phyloP scores from a whole-genome alignment of 768 basidiomycete genomes.

The Serendipita sp. region DNA sequence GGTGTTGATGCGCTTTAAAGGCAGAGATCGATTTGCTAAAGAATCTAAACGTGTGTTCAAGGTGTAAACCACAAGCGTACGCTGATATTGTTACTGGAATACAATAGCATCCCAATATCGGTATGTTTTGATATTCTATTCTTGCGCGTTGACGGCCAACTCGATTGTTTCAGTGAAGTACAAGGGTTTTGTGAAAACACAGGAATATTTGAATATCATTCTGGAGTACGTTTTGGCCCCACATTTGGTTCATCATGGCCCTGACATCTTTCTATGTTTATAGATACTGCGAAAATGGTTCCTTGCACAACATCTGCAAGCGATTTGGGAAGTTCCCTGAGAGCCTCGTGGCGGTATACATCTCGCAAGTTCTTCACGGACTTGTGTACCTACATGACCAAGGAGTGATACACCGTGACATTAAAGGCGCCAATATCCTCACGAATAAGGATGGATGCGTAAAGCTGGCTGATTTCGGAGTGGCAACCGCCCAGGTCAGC shows the following conservation, averaged over 20 bases:
- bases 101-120: slow-evolving; percentile 74
- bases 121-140: too few species aligned
- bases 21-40: slow-evolving; percentile 95
- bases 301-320: slow-evolving; percentile 86
- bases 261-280: too few species aligned
- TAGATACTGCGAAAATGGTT: slow-evolving; percentile 97
- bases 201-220: slow-evolving; percentile 90
- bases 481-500: slow-evolving; percentile 57
- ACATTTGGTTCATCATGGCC: neutral
- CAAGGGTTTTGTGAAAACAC: slow-evolving; percentile 92
- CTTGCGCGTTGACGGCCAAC: too few species aligned
- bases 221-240: slow-evolving; percentile 49
- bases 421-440: slow-evolving; percentile 97
- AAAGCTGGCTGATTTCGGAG: slow-evolving; percentile 98
- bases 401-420: slow-evolving; percentile 97
- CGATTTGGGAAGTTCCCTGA: slow-evolving; percentile 98
- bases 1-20: slow-evolving; percentile 25
- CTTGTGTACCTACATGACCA: slow-evolving; percentile 96
- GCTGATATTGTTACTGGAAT: neutral
- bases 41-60: slow-evolving; percentile 66
- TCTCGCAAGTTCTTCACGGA: slow-evolving; percentile 90
- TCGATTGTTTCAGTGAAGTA: slow-evolving; percentile 67
- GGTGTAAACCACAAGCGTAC: neutral
- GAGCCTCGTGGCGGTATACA: slow-evolving; percentile 88
- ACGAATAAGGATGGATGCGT: slow-evolving; percentile 98